Evolutionary conservation across 2,329 filamentous ascomycete species (phyloP).

Genomic region (Colletotrichum sp.): DNA sequence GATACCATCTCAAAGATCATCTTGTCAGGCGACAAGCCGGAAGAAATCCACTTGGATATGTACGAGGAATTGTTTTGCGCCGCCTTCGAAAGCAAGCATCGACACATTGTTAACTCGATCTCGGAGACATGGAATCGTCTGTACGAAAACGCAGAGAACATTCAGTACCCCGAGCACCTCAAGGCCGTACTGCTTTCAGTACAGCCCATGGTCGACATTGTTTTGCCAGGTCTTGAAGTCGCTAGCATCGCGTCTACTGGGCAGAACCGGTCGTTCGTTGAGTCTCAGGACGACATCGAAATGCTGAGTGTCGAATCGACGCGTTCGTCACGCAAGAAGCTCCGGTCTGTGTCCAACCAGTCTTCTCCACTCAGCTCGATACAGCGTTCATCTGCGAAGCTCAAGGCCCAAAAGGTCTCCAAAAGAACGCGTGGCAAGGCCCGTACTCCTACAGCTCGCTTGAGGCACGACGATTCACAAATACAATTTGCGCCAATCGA

Average conservation of each 20-base stretch:
- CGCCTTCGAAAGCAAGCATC: conserved; percentile 64
- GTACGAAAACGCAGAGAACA: conserved; percentile 63
- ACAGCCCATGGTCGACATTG: conserved; percentile 54
- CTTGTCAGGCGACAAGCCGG: conserved; percentile 36
- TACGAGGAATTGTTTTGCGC: conserved; percentile 62
- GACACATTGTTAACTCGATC: conserved; percentile 55
- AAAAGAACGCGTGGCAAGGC: conserved; percentile 1
- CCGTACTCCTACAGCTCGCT: conserved; percentile 48
- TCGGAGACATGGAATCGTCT: conserved; percentile 71
- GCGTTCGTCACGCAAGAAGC: conserved; percentile 24
- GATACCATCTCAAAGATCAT: conserved; percentile 49
- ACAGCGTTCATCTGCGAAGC: conserved; percentile 33
- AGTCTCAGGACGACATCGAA: conserved; percentile 53
- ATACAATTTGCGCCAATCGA: conserved; percentile 76
- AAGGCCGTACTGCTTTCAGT: conserved; percentile 67
- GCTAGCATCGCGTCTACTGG: conserved; percentile 42
- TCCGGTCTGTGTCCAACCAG: conserved; percentile 23
- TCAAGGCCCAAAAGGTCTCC: conserved; percentile 27
- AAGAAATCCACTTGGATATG: conserved; percentile 51
- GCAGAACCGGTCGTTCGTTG: conserved; percentile 47
- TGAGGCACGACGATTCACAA: conserved; percentile 83
- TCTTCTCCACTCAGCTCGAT: conserved; percentile 37
- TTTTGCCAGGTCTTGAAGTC: conserved; percentile 48
- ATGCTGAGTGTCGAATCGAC: conserved; percentile 25
- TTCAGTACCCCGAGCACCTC: conserved; percentile 71